Conservation (phyloP, 495 filamentous ascomycete species). For the Tuber indicum region DNA sequence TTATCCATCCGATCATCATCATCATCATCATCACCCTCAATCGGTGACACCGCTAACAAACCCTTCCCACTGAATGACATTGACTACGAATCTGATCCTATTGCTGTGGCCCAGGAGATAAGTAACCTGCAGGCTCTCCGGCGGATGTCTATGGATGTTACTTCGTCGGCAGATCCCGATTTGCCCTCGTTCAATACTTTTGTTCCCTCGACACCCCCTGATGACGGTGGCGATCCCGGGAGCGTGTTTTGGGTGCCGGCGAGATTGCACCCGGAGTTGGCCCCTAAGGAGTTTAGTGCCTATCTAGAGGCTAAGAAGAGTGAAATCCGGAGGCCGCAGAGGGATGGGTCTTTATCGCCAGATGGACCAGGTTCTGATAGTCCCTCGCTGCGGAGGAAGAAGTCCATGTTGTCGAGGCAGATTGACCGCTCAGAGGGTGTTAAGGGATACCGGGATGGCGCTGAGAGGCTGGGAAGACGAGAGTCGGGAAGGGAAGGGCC, state of each 20-base stretch:
- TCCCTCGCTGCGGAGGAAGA: conserved; percentile 70
- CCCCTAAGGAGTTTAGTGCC: conserved; percentile 91
- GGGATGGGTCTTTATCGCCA: conserved; percentile 60
- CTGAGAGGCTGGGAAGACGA: conserved; percentile 73
- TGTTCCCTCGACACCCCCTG: conserved; percentile 65
- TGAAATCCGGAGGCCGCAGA: conserved; percentile 56
- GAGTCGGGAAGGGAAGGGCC: conserved; percentile 54
- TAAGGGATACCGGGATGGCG: conserved; percentile 74
- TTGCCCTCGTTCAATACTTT: conserved; percentile 70
- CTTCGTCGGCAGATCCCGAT: conserved; percentile 83
- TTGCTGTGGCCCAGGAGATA: conserved; percentile 87
- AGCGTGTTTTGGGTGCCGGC: conserved; percentile 94
- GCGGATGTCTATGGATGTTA: conserved; percentile 98
- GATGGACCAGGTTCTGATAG: conserved; percentile 51
- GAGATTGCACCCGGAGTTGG: conserved; percentile 85
- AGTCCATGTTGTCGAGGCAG: conserved; percentile 91
- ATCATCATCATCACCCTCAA: conserved; percentile 51
- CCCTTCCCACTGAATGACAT: conserved; percentile 85
- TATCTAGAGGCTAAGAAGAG: conserved; percentile 91
- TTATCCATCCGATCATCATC: conserved; percentile 54
- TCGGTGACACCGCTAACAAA: conserved; percentile 58
- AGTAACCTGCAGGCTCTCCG: conserved; percentile 92
- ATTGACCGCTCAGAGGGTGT: conserved; percentile 65
- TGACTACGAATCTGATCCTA: conserved; percentile 82
- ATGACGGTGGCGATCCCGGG: conserved; percentile 81